phyloP scores from a whole-genome alignment of 768 basidiomycete genomes.

The Daedaleopsis nitida region DNA sequence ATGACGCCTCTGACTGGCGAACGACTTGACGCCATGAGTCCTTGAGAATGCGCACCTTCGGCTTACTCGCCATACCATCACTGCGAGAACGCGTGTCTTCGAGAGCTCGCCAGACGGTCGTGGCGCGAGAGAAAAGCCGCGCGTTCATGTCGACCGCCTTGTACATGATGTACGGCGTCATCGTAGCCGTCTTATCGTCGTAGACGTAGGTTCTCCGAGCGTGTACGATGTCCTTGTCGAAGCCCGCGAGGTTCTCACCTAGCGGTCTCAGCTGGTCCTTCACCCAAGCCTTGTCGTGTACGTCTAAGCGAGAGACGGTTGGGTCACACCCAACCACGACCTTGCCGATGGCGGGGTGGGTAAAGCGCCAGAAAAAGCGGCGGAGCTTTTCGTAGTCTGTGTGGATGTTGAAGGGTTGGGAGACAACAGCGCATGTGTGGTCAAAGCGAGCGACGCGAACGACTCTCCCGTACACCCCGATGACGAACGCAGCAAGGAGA shows the following conservation, averaged over 20 bases:
- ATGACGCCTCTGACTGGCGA: conserved; percentile 4
- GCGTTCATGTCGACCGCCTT: conserved; percentile 8
- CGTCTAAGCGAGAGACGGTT: neutral
- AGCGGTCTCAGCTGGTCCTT: conserved; percentile 1
- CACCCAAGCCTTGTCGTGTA: neutral
- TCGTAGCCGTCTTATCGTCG: conserved; percentile 3
- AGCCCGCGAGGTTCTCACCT: neutral
- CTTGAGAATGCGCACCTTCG: conserved; percentile 11
- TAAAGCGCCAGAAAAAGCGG: conserved; percentile 19
- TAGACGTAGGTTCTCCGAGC: conserved; percentile 3
- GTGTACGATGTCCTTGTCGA: neutral
- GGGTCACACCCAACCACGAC: conserved; percentile 11
- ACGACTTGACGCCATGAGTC: conserved; percentile 18
- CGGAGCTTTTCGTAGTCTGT: neutral
- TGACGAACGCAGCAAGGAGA: conserved; percentile 7
- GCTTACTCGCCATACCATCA: neutral
- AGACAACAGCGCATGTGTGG: conserved; percentile 13
- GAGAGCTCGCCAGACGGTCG: conserved; percentile 14
- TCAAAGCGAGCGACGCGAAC: conserved; percentile 19
- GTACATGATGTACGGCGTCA: conserved; percentile 6
- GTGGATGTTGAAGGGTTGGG: neutral
- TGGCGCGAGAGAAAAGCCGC: conserved; percentile 18
- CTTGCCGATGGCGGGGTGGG: conserved; percentile 3
- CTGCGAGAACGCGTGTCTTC: conserved; percentile 1
- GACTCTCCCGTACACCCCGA: conserved; percentile 13